A percentile compares a stretch with the other conserved stretches of the same genome.
These are phyloP conservation scores for Populus tomentosa DNA, from an alignment of 441 rosid genomes.

Conservation along the genomic window DNA sequence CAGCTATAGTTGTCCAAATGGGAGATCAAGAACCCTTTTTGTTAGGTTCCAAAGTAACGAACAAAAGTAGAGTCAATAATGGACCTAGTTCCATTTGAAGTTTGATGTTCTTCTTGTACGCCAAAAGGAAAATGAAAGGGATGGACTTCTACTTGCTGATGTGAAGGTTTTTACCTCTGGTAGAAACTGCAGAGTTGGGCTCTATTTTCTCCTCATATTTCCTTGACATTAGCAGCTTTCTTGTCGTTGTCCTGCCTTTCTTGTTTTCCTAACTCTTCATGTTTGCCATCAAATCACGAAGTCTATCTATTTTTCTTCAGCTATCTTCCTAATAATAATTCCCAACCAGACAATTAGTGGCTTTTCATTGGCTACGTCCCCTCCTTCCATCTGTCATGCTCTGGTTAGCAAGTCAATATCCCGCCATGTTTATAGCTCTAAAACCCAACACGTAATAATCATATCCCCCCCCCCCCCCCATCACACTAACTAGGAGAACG, in stretches of 20 bases:
- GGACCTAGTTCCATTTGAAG: slow-evolving; percentile 15
- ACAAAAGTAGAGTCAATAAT: background rate
- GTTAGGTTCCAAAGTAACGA: background rate
- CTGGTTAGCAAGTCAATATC: background rate
- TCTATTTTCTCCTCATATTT: background rate
- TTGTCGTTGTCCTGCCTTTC: slow-evolving; percentile 21
- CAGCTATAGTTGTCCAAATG: background rate
- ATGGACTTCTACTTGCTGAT: slow-evolving; percentile 22
- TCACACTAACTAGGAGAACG: background rate
- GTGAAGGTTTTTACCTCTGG: slow-evolving; percentile 34
- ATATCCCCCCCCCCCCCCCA: background rate
- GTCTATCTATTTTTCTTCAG: background rate
- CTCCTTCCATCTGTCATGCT: background rate
- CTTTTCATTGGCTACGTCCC: background rate
- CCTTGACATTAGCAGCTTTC: background rate
- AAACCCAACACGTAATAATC: background rate
- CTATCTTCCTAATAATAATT: background rate
- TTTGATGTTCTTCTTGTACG: background rate
- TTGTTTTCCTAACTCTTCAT: background rate
- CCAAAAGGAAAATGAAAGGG: slow-evolving; percentile 10
- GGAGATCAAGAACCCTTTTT: background rate
- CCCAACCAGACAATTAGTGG: background rate
- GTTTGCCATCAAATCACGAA: slow-evolving; percentile 21
- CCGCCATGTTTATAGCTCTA: background rate
- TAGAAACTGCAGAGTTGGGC: slow-evolving; percentile 1